These are phyloP conservation scores for Persicaria tinctoria DNA, from an alignment of 148 eudicot genomes.

Conservation along the genomic window DNA sequence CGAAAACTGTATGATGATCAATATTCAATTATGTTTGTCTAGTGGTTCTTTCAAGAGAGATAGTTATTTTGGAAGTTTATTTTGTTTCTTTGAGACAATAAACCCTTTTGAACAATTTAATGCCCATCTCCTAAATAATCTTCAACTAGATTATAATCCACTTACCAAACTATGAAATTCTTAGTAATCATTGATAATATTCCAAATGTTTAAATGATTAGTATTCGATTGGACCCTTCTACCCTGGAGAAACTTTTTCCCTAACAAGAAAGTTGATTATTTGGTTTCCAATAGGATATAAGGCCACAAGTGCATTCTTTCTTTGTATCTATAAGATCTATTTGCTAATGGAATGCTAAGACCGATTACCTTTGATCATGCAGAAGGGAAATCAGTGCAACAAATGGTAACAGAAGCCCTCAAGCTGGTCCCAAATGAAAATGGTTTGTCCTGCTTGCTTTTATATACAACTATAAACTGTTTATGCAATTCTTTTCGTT, in stretches of 20 bases:
- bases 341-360: background rate
- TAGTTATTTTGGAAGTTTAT: too few relatives aligned
- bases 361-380: constrained; percentile 14
- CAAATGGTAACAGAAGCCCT: constrained; percentile 96
- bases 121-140: too few relatives aligned
- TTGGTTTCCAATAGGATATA: background rate
- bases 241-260: background rate
- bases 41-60: too few relatives aligned
- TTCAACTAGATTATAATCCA: too few relatives aligned
- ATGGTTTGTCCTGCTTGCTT: constrained; percentile 33
- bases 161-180: too few relatives aligned
- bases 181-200: background rate
- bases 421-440: constrained; percentile 59
- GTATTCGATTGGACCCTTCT: background rate
- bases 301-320: background rate
- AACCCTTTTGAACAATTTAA: too few relatives aligned
- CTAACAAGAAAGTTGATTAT: background rate
- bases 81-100: too few relatives aligned
- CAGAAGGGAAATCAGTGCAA: constrained; percentile 95
- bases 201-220: background rate
- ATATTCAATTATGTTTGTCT: too few relatives aligned
- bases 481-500: background rate
- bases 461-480: background rate
- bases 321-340: background rate
- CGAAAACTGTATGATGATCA: background rate